Evolutionary conservation across 768 basidiomycete species (phyloP).

Genomic region (Mycena vulgaris): DNA sequence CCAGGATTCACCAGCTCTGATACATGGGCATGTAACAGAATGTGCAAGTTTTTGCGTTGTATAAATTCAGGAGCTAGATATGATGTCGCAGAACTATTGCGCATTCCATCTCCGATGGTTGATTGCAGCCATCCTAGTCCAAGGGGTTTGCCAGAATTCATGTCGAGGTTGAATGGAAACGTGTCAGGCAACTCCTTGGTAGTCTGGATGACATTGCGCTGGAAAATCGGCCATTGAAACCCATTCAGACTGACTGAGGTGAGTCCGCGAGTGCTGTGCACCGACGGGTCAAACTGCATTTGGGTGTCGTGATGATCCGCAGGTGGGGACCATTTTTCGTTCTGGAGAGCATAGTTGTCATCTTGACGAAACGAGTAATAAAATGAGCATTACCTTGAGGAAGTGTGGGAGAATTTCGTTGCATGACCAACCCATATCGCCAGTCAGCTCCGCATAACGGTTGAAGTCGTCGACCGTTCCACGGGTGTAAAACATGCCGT

Average conservation of each 20-base stretch:
- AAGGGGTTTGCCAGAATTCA: constrained; percentile 47
- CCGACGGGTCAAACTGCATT: too few relatives aligned
- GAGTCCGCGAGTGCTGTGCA: too few relatives aligned
- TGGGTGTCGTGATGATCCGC: too few relatives aligned
- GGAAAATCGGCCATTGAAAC: too few relatives aligned
- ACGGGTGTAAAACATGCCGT: too few relatives aligned
- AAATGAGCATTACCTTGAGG: constrained; percentile 49
- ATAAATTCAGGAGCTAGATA: constrained; percentile 45
- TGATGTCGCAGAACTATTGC: constrained; percentile 50
- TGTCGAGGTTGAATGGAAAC: constrained; percentile 48
- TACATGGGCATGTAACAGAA: constrained; percentile 45
- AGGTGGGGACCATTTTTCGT: too few relatives aligned
- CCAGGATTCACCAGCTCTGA: constrained; percentile 26
- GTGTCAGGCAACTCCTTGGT: constrained; percentile 42
- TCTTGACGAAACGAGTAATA: too few relatives aligned
- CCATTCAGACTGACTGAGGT: too few relatives aligned
- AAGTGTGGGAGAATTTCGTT: constrained; percentile 47
- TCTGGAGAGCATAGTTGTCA: too few relatives aligned
- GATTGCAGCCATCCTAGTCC: constrained; percentile 49
- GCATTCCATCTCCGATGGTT: constrained; percentile 42
- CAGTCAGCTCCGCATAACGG: too few relatives aligned
- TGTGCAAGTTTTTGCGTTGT: constrained; percentile 46
- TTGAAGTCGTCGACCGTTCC: constrained; percentile 51
- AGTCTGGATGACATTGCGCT: too few relatives aligned
- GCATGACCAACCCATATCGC: constrained; percentile 57